Percentiles rank a stretch among this genome's conserved stretches.
These are phyloP conservation scores for Nidularia pulvinata DNA, from an alignment of 768 basidiomycete genomes.

Conservation along the genomic window DNA sequence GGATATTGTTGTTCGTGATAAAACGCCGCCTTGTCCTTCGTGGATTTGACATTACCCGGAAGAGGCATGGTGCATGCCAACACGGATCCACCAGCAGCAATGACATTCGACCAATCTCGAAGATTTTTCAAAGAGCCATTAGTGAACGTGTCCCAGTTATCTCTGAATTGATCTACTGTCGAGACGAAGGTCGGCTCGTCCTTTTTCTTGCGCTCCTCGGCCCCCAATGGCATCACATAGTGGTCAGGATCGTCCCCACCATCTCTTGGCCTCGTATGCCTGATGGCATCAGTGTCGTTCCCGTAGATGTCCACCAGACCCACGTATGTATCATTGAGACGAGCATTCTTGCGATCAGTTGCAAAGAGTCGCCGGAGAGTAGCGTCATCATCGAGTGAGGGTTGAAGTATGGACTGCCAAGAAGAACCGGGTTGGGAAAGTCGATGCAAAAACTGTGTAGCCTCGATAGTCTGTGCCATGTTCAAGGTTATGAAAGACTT, in stretches of 20 bases:
- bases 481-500: too few relatives aligned
- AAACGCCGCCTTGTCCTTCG: slow-evolving; percentile 43
- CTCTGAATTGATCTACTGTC: slow-evolving; percentile 56
- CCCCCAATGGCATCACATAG: slow-evolving; percentile 53
- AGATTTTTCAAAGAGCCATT: slow-evolving; percentile 63
- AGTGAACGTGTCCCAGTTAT: slow-evolving; percentile 64
- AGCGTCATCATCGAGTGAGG: slow-evolving; percentile 57
- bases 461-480: too few relatives aligned
- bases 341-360: slow-evolving; percentile 42
- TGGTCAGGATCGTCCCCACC: slow-evolving; percentile 40
- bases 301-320: slow-evolving; percentile 61
- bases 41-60: slow-evolving; percentile 42
- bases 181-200: slow-evolving; percentile 48
- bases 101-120: slow-evolving; percentile 60
- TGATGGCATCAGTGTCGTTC: slow-evolving; percentile 26
- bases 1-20: slow-evolving; percentile 57
- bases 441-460: too few relatives aligned
- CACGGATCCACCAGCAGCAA: slow-evolving; percentile 62
- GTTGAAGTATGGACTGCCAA: slow-evolving; percentile 27
- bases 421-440: too few relatives aligned
- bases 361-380: slow-evolving; percentile 56
- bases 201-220: slow-evolving; percentile 41
- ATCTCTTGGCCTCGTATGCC: slow-evolving; percentile 48
- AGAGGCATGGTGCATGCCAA: slow-evolving; percentile 57
- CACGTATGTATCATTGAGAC: slow-evolving; percentile 46